Evolutionary conservation across 768 basidiomycete genomes (phyloP).

Genomic region (Arthromyces matolae): DNA sequence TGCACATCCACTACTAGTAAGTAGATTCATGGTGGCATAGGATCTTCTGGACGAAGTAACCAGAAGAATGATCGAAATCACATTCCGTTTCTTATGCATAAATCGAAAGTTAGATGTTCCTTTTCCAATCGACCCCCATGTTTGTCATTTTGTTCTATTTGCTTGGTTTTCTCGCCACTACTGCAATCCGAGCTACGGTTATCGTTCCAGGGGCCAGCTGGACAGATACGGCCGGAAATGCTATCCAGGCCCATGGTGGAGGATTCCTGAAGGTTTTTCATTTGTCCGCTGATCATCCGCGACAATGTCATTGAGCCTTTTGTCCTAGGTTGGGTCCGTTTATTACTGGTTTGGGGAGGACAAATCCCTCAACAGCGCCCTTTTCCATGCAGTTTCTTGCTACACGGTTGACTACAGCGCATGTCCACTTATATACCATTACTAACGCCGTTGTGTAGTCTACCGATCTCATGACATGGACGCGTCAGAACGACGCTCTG

Average conservation of each 20-base stretch:
- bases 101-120: too few species aligned
- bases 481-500: slow-evolving; percentile 56
- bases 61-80: not conserved
- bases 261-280: slow-evolving; percentile 49
- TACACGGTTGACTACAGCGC: slow-evolving; percentile 37
- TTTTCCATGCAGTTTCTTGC: slow-evolving; percentile 58
- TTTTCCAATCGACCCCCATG: slow-evolving; percentile 4
- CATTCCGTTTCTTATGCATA: not conserved
- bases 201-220: slow-evolving; percentile 62
- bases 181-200: slow-evolving; percentile 31
- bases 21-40: too few species aligned
- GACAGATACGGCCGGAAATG: slow-evolving; percentile 58
- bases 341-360: slow-evolving; percentile 66
- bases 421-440: not conserved
- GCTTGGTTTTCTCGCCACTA: slow-evolving; percentile 5
- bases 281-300: too few species aligned
- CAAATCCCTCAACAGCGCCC: slow-evolving; percentile 50
- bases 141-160: slow-evolving; percentile 4
- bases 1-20: too few species aligned
- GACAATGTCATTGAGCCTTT: too few species aligned
- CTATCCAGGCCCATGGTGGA: slow-evolving; percentile 62
- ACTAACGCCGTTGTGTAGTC: slow-evolving; percentile 32
- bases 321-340: slow-evolving; percentile 47
- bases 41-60: too few species aligned
- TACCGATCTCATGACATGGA: slow-evolving; percentile 49